Evolutionary conservation across 2,329 filamentous ascomycete species (phyloP).

Genomic region (Paraphoma chrysanthemicola): DNA sequence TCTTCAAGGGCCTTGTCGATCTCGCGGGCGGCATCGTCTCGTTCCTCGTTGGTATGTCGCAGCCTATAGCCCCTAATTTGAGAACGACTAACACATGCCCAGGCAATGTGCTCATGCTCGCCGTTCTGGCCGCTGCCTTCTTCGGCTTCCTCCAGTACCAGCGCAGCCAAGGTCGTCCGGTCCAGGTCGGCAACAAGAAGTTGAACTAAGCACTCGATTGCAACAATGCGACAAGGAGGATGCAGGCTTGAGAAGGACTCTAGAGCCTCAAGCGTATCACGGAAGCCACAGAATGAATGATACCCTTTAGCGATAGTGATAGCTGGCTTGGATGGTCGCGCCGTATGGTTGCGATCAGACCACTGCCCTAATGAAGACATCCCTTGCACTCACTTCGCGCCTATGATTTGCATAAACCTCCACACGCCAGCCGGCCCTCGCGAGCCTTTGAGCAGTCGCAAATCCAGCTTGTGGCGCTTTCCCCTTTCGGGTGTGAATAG

Average conservation of each 20-base stretch:
- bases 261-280: not conserved
- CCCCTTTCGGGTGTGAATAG: not conserved
- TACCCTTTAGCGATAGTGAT: not conserved
- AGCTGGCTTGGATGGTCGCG: not conserved
- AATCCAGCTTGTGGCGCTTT: not conserved
- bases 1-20: slow-evolving; percentile 42
- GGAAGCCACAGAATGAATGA: slow-evolving; percentile 2
- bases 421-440: too few relatives aligned
- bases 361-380: not conserved
- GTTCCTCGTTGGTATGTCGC: slow-evolving; percentile 39
- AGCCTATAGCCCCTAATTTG: not conserved
- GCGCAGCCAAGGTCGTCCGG: slow-evolving; percentile 43
- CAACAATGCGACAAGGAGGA: not conserved
- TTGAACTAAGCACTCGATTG: slow-evolving; percentile 31
- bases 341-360: not conserved
- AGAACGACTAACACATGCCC: not conserved
- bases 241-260: not conserved
- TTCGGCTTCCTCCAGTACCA: slow-evolving; percentile 48
- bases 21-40: slow-evolving; percentile 42
- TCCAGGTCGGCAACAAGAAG: slow-evolving; percentile 47
- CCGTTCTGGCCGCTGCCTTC: slow-evolving; percentile 36
- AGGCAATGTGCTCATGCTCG: slow-evolving; percentile 47
- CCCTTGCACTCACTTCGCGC: not conserved
- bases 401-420: not conserved
- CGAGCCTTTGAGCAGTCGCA: too few relatives aligned